Conservation (phyloP, 306 rosid species). For the Begonia loranthoides region DNA sequence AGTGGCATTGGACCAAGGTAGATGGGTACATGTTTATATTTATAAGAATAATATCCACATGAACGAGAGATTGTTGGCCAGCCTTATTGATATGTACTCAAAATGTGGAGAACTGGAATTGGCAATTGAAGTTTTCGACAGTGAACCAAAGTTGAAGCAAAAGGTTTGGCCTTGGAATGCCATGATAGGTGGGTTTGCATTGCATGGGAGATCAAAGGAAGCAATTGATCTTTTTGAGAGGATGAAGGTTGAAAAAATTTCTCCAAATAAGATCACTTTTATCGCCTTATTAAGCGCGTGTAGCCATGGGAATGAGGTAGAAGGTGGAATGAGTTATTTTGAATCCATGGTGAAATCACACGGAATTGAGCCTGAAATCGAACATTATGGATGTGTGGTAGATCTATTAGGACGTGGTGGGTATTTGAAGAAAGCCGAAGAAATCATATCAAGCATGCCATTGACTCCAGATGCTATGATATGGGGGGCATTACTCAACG, state of each 20-base stretch:
- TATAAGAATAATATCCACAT: conserved; percentile 31
- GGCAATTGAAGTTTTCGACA: conserved; percentile 32
- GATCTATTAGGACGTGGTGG: conserved; percentile 58
- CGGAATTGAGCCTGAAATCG: conserved; percentile 37
- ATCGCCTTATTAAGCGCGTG: conserved; percentile 53
- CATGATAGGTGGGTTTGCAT: conserved; percentile 65
- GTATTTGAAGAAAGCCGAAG: conserved; percentile 45
- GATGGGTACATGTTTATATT: conserved; percentile 54
- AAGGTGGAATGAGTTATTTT: conserved; percentile 37
- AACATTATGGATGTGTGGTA: conserved; percentile 65
- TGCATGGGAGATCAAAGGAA: conserved; percentile 48
- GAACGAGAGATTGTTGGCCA: conserved; percentile 36
- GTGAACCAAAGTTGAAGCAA: neutral
- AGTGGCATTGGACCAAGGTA: conserved; percentile 58
- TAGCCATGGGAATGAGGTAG: conserved; percentile 53
- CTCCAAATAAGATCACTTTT: conserved; percentile 51
- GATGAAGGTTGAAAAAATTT: conserved; percentile 38
- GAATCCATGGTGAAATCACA: conserved; percentile 34
- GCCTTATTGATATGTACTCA: conserved; percentile 50
- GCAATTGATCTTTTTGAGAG: conserved; percentile 34
- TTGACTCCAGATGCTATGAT: conserved; percentile 44
- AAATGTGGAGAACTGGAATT: conserved; percentile 56
- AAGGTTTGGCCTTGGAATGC: conserved; percentile 70
- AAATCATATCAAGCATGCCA: conserved; percentile 41
- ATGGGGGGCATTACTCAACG: conserved; percentile 54